Percentiles rank a stretch among this genome's conserved stretches.
Evolutionary conservation across 805 yeast species (phyloP).

Genomic region (Yamadazyma phyllophila): DNA sequence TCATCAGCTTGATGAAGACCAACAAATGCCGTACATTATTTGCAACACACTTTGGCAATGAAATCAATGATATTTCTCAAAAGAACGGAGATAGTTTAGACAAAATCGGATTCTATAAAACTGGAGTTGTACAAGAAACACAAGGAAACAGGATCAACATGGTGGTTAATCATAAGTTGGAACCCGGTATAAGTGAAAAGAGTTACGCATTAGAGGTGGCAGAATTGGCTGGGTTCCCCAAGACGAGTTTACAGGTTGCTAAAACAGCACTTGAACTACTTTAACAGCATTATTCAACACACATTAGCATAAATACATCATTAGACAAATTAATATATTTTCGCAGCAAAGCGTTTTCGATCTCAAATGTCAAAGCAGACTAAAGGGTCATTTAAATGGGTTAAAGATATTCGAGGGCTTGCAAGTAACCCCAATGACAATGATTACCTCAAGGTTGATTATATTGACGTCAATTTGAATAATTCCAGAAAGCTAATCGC

Average conservation of each 20-base stretch:
- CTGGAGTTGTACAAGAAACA: constrained; percentile 24
- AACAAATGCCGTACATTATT: constrained; percentile 75
- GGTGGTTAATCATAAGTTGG: constrained; percentile 54
- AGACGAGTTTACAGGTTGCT: constrained; percentile 55
- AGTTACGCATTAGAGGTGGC: constrained; percentile 82
- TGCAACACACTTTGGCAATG: constrained; percentile 76
- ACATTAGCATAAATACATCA: too few species aligned
- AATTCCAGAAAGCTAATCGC: constrained; percentile 30
- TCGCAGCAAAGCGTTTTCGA: background rate
- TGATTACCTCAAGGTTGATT: constrained; percentile 31
- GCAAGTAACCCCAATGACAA: constrained; percentile 17
- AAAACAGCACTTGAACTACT: constrained; percentile 18
- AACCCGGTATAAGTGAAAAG: constrained; percentile 65
- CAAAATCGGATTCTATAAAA: constrained; percentile 28
- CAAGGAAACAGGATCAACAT: constrained; percentile 21
- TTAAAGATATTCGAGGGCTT: constrained; percentile 14
- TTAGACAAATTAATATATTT: background rate
- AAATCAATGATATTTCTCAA: constrained; percentile 34
- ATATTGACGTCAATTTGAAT: constrained; percentile 33
- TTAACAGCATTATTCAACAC: background rate
- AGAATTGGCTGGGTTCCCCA: constrained; percentile 74
- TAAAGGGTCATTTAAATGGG: constrained; percentile 10
- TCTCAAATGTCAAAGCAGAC: background rate
- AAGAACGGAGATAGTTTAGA: constrained; percentile 26
- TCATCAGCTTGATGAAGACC: constrained; percentile 49